Percentiles rank a stretch among this genome's conserved stretches.
phyloP scores from a whole-genome alignment of 78 protist genomes.

The slime mould (Dictyostelium discoideum) region DNA sequence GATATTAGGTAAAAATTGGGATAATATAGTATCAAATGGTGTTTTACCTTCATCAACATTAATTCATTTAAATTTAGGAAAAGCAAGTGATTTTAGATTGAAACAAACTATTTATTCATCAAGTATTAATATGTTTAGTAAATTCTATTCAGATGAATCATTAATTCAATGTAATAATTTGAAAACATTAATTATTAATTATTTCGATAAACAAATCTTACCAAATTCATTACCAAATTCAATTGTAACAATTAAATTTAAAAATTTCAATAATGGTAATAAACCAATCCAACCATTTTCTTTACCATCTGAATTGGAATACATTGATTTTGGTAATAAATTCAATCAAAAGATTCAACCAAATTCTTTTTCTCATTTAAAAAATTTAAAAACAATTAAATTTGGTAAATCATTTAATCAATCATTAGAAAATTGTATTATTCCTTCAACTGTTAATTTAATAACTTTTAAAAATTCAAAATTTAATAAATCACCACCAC shows the following conservation, averaged over 20 bases:
- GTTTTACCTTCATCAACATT: background rate
- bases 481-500: background rate
- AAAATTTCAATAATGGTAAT: background rate
- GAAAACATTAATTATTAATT: background rate
- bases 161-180: background rate
- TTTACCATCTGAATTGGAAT: background rate
- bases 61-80: background rate
- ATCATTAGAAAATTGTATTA: background rate
- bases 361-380: background rate
- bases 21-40: background rate
- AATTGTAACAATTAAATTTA: background rate
- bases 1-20: background rate
- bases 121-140: background rate
- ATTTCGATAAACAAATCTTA: background rate
- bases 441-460: background rate
- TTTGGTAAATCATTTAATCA: background rate
- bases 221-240: background rate
- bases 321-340: background rate
- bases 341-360: background rate
- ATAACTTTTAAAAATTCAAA: background rate
- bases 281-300: background rate
- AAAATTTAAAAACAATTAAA: background rate
- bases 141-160: background rate
- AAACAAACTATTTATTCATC: background rate
- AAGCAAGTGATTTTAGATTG: background rate